Evolutionary conservation across 169 alveolate genomes (phyloP).

Genomic region (Eimeria tenella): DNA sequence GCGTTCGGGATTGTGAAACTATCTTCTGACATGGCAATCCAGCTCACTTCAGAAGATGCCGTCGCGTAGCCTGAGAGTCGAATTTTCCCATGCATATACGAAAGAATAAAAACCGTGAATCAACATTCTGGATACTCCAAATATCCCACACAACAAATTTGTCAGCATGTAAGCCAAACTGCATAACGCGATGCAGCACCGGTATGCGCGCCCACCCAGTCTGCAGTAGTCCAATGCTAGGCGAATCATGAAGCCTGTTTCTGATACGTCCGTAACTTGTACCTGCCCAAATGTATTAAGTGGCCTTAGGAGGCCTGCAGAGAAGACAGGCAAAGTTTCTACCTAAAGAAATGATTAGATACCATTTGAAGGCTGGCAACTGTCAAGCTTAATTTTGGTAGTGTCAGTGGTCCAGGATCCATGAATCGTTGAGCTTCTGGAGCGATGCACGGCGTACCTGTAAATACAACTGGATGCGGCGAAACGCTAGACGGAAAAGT

Average conservation of each 20-base stretch:
- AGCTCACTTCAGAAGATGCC: constrained; percentile 49
- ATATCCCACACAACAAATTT: no score
- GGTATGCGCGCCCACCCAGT: constrained; percentile 20
- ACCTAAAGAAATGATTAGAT: no score
- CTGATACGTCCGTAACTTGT: constrained; percentile 57
- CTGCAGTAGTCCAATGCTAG: constrained; percentile 65
- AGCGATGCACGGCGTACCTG: not conserved
- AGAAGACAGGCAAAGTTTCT: not conserved
- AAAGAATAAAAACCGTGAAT: no score
- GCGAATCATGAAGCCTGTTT: constrained; percentile 53
- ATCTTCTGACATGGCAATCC: constrained; percentile 62
- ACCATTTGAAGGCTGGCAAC: no score
- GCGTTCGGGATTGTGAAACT: constrained; percentile 36
- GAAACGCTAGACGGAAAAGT: constrained; percentile 23
- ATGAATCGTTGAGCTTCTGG: no score
- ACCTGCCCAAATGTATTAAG: constrained; percentile 40
- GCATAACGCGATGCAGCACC: not conserved
- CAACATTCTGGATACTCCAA: no score
- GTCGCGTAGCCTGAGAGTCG: constrained; percentile 24
- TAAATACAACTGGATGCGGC: constrained; percentile 58
- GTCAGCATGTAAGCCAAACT: no score
- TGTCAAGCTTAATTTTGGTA: not conserved
- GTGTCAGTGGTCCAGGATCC: not conserved
- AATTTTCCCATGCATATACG: not conserved
- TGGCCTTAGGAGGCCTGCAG: constrained; percentile 22